Conservation (phyloP, 805 yeast genomes). For the Clavispora fructus region DNA sequence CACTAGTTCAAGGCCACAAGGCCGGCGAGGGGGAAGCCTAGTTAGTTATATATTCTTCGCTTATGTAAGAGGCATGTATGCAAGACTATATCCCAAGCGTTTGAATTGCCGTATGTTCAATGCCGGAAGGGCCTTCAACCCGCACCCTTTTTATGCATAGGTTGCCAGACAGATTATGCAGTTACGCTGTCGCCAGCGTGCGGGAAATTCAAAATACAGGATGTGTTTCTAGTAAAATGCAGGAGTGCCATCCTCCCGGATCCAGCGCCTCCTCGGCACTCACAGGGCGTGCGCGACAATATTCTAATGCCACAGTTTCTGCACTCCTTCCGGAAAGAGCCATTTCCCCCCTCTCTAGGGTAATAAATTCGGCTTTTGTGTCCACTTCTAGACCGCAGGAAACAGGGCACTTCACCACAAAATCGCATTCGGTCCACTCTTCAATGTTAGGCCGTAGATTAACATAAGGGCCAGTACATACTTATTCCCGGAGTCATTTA, state of each 20-base stretch:
- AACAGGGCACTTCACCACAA: too few relatives aligned
- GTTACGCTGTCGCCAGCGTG: neutral
- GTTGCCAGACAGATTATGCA: neutral
- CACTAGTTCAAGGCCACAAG: neutral
- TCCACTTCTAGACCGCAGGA: too few relatives aligned
- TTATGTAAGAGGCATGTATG: conserved; percentile 2
- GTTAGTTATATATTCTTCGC: conserved; percentile 1
- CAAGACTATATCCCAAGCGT: neutral
- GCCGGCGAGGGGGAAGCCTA: neutral
- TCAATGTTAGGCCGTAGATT: too few relatives aligned
- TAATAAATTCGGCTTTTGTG: too few relatives aligned
- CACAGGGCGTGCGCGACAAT: too few relatives aligned
- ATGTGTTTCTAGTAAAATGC: neutral
- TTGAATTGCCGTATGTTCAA: neutral
- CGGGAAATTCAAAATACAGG: neutral
- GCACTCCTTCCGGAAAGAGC: neutral
- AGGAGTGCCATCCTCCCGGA: neutral
- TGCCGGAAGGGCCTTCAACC: neutral
- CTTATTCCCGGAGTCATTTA: too few relatives aligned
- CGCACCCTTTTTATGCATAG: neutral
- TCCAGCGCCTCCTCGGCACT: neutral
- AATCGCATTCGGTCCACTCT: too few relatives aligned
- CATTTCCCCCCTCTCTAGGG: neutral
- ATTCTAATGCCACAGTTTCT: neutral
- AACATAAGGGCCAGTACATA: too few relatives aligned